Conservation (phyloP, 164 flowering plant species). For the Vitis vinifera region DNA sequence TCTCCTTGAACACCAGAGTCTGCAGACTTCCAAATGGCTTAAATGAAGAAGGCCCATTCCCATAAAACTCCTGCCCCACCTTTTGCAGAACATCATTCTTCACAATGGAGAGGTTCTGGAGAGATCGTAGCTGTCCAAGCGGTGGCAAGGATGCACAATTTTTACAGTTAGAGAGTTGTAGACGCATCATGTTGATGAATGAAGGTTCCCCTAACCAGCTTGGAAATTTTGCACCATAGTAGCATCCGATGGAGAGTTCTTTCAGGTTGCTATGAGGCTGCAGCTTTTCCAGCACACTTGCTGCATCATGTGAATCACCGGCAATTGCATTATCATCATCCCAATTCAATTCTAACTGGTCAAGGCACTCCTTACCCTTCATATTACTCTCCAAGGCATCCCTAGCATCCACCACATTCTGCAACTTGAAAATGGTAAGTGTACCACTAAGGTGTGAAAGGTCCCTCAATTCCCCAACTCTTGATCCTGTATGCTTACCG, state of each 20-base stretch:
- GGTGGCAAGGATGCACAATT: constrained; percentile 11
- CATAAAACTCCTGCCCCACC: constrained; percentile 13
- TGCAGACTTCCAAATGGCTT: constrained; percentile 8
- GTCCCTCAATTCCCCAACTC: constrained; percentile 3
- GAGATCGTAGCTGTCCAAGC: constrained; percentile 13
- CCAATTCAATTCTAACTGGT: constrained; percentile 14
- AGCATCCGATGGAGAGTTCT: constrained; percentile 1
- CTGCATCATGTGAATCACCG: neutral
- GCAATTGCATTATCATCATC: neutral
- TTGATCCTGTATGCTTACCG: neutral
- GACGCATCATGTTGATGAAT: neutral
- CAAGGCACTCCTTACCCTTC: constrained; percentile 9
- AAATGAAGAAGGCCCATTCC: neutral
- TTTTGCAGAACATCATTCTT: neutral
- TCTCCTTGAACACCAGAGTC: constrained; percentile 1
- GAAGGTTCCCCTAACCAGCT: constrained; percentile 15
- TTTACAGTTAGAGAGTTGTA: constrained; percentile 1
- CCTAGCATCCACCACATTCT: constrained; percentile 9
- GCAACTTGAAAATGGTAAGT: constrained; percentile 6
- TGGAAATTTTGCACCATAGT: constrained; percentile 18
- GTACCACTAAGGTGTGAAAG: constrained; percentile 1
- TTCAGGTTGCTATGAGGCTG: constrained; percentile 13
- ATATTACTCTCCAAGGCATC: constrained; percentile 18
- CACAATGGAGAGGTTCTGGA: constrained; percentile 6
- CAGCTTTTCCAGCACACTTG: constrained; percentile 2